Evolutionary conservation across 148 eudicot genomes (phyloP).

Genomic region (Polygonum aviculare): DNA sequence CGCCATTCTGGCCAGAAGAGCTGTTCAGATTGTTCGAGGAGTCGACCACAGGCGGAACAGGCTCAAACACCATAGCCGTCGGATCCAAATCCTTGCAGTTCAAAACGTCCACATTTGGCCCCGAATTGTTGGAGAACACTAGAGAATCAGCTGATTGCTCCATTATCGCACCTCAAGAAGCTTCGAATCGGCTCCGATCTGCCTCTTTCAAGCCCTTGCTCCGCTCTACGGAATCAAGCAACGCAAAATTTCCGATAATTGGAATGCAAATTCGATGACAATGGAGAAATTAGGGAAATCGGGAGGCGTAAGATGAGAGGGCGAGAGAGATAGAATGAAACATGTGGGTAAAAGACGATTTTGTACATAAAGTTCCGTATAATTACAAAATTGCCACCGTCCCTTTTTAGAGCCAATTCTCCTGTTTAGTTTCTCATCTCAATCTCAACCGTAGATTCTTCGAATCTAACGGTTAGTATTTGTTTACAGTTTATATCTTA

Average conservation of each 20-base stretch:
- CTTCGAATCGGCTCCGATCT: slow-evolving; percentile 3
- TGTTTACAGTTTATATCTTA: too few relatives aligned
- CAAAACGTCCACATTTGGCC: slow-evolving; percentile 17
- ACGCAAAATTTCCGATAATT: neutral
- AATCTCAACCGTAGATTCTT: too few relatives aligned
- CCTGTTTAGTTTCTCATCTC: too few relatives aligned
- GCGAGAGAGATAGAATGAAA: neutral
- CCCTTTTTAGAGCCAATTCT: too few relatives aligned
- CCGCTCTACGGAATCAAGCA: neutral
- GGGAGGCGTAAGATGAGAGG: neutral
- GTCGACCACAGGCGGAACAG: slow-evolving; percentile 24
- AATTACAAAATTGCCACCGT: too few relatives aligned
- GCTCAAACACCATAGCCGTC: slow-evolving; percentile 29
- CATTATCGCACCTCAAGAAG: neutral
- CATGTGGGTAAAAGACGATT: too few relatives aligned
- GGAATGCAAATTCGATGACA: neutral
- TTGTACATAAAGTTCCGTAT: too few relatives aligned
- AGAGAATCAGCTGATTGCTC: neutral
- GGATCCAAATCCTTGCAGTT: slow-evolving; percentile 44
- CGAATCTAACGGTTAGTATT: too few relatives aligned
- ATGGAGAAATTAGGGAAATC: neutral
- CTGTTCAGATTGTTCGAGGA: slow-evolving; percentile 5
- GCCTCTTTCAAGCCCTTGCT: neutral
- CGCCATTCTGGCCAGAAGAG: neutral
- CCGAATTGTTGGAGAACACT: slow-evolving; percentile 1